These are phyloP conservation scores for Scenedesmus sp. DNA, from an alignment of 163 green algal genomes.

Conservation along the genomic window DNA sequence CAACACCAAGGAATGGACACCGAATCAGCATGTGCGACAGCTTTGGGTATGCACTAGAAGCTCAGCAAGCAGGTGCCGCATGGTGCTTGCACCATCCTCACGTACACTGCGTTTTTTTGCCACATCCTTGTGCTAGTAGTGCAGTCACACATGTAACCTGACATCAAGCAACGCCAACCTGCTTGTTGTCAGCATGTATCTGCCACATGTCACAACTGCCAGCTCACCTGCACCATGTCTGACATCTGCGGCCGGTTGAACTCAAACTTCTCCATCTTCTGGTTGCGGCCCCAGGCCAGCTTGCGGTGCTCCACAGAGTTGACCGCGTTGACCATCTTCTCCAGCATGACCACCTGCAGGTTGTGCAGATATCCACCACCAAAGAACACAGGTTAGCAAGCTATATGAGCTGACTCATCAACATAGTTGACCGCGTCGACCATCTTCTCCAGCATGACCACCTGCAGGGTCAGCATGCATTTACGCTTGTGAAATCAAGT, in stretches of 20 bases:
- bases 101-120: neutral
- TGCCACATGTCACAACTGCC: too few species aligned
- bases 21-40: neutral
- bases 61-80: neutral
- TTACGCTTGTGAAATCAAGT: too few species aligned
- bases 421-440: neutral
- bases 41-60: neutral
- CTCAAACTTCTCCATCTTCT: conserved; percentile 25
- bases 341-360: conserved; percentile 50
- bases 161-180: too few species aligned
- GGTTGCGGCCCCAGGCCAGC: conserved; percentile 26
- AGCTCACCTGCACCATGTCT: conserved; percentile 34
- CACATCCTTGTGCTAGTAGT: too few species aligned
- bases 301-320: conserved; percentile 52
- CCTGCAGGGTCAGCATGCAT: too few species aligned
- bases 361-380: neutral
- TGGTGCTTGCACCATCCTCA: neutral
- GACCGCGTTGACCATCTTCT: conserved; percentile 53
- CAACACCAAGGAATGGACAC: neutral
- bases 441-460: neutral
- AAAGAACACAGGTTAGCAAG: neutral
- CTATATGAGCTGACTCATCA: neutral
- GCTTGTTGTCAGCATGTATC: too few species aligned
- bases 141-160: too few species aligned
- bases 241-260: conserved; percentile 24